These are phyloP conservation scores for Chytriomyces sp. DNA, from an alignment of 192 early-diverging fungal species.

Conservation along the genomic window DNA sequence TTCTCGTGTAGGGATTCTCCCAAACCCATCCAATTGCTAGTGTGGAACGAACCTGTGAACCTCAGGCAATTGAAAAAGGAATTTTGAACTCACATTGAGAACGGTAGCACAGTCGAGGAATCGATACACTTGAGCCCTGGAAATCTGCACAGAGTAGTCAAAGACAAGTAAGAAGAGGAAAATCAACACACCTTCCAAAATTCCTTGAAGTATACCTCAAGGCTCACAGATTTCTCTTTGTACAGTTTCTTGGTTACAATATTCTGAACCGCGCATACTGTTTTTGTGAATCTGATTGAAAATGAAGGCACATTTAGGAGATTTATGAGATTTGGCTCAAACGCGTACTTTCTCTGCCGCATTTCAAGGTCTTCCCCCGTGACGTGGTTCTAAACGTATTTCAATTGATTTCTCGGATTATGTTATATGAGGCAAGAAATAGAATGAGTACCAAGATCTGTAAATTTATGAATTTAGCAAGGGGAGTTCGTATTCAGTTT, in stretches of 20 bases:
- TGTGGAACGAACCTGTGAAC: background rate
- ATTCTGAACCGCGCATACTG: constrained; percentile 42
- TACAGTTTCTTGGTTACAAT: constrained; percentile 52
- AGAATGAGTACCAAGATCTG: background rate
- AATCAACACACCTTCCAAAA: constrained; percentile 35
- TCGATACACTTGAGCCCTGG: constrained; percentile 52
- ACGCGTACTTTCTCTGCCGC: constrained; percentile 15
- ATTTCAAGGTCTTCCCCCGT: constrained; percentile 16
- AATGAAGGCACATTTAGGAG: background rate
- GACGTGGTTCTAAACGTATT: constrained; percentile 7
- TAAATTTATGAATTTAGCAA: background rate
- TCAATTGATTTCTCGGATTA: too few species aligned
- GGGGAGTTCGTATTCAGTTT: too few species aligned
- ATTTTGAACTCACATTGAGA: constrained; percentile 40
- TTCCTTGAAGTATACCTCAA: constrained; percentile 52
- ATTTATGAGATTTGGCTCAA: background rate
- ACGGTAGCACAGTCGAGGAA: constrained; percentile 56
- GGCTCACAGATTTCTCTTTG: constrained; percentile 35
- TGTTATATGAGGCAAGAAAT: too few species aligned
- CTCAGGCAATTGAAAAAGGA: background rate
- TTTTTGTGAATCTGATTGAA: constrained; percentile 36
- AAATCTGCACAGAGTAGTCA: constrained; percentile 34
- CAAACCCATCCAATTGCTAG: constrained; percentile 50
- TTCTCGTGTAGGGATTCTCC: constrained; percentile 49
- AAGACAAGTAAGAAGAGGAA: background rate